phyloP scores from a whole-genome alignment of 192 early-diverging fungal species.

The Coemansia sp. region DNA sequence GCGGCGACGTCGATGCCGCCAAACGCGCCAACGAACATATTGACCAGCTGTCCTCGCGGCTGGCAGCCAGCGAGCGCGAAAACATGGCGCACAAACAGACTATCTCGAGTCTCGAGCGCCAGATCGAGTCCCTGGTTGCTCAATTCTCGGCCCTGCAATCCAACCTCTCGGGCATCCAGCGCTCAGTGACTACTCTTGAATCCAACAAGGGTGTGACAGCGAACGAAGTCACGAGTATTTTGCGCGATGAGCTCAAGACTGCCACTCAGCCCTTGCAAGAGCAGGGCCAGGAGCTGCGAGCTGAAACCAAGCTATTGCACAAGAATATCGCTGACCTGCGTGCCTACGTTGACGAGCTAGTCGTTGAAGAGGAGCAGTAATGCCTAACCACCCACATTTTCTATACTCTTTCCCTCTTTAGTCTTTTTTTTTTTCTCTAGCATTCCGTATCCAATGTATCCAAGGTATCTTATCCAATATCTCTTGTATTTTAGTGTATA shows the following conservation, averaged over 20 bases:
- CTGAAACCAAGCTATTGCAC: constrained; percentile 36
- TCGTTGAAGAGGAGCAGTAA: constrained; percentile 44
- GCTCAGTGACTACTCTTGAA: constrained; percentile 17
- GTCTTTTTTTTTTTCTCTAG: not conserved
- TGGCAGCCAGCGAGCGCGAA: constrained; percentile 40
- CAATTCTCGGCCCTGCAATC: constrained; percentile 26
- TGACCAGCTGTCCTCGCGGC: constrained; percentile 25
- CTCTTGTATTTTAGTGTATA: not conserved
- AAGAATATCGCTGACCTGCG: constrained; percentile 44
- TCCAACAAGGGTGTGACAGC: constrained; percentile 22
- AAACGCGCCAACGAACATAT: constrained; percentile 21
- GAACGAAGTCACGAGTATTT: constrained; percentile 20
- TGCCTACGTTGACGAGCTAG: constrained; percentile 51
- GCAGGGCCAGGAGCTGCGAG: constrained; percentile 25
- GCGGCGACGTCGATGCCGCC: constrained; percentile 26
- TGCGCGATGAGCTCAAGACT: constrained; percentile 30
- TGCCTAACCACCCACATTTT: not conserved
- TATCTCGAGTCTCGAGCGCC: constrained; percentile 31
- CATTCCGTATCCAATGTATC: not conserved
- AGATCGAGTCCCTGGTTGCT: constrained; percentile 25
- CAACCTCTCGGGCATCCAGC: constrained; percentile 23
- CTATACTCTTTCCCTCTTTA: not conserved
- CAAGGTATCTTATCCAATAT: not conserved
- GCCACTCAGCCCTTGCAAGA: constrained; percentile 33
- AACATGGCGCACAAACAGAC: constrained; percentile 38